A percentile compares a stretch with the other conserved stretches of the same genome.
Conservation (phyloP, 2,329 filamentous ascomycete genomes). For the Sodiomyces alkalinus region DNA sequence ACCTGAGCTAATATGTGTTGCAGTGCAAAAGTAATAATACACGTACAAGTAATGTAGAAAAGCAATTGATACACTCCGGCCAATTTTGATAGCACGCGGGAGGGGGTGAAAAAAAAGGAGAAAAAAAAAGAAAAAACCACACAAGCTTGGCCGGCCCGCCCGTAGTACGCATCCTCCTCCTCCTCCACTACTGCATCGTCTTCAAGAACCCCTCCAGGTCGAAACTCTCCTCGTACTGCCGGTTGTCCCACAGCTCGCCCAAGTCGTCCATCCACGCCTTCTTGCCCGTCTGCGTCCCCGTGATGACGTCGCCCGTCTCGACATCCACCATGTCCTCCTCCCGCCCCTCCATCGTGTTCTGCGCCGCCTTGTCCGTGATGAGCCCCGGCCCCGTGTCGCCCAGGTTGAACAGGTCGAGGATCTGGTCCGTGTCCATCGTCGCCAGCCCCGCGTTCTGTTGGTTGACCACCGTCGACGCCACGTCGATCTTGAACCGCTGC, state of each 20-base stretch:
- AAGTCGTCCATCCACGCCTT: slow-evolving; percentile 91
- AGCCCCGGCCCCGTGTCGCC: slow-evolving; percentile 60
- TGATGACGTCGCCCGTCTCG: slow-evolving; percentile 73
- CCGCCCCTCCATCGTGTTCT: slow-evolving; percentile 42
- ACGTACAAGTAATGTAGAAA: too few species aligned
- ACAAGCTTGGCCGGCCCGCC: too few species aligned
- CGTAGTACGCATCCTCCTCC: too few species aligned
- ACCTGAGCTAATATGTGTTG: too few species aligned
- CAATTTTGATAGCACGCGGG: too few species aligned
- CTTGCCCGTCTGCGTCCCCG: slow-evolving; percentile 78
- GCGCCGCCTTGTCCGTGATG: slow-evolving; percentile 44
- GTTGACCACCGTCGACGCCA: slow-evolving; percentile 94
- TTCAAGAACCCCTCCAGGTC: slow-evolving; percentile 91
- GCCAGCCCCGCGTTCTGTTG: slow-evolving; percentile 91
- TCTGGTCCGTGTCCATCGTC: slow-evolving; percentile 98
- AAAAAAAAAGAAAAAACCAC: neutral
- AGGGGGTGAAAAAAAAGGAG: too few species aligned
- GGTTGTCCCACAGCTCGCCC: slow-evolving; percentile 92
- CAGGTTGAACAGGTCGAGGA: slow-evolving; percentile 89
- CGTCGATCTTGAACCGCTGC: slow-evolving; percentile 98
- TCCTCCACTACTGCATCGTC: slow-evolving; percentile 65
- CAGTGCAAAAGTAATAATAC: too few species aligned
- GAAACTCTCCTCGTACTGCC: slow-evolving; percentile 96
- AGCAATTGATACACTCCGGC: neutral
- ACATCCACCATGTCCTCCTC: slow-evolving; percentile 86